Evolutionary conservation across 2,329 filamentous ascomycete genomes (phyloP), one percentile per base, ranked within the genome.

Genomic region (Cladosporium velox): DNA sequence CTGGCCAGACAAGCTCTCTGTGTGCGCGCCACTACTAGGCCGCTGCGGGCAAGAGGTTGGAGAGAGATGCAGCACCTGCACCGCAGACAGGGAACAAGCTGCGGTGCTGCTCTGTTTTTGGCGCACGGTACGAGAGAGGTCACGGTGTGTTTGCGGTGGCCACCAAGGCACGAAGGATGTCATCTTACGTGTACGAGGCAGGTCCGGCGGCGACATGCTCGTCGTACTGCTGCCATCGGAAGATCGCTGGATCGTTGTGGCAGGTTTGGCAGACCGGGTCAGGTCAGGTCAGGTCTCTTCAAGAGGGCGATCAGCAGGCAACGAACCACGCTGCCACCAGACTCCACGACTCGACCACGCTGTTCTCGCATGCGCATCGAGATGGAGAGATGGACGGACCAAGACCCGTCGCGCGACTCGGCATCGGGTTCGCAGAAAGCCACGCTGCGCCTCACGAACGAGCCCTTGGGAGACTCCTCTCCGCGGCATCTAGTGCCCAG

Each of bases 31-130:
- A 35, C 49, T 41, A 35, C 49, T 54, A 55, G 12, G 34, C 32
- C 49, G 60, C 12, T 18, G 52, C 26, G 52, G 52, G 52, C 26
- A 55, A 30, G 28, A 63, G 60, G 35, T 21, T 12, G 10, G 60
- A 24, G 15, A 44, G 49, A 38, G 15, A 63, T 54, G 60, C 47
- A 28, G 32, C 32, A n/a, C 24, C 52, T 55, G 52, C 52, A 55
- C 52, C 26, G 8, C 21, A 30, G n/a, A 34, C 60, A 63, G 49
- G 60, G 60, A 63, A 63, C 38, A 38, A 63, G 60, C 60, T 63
- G 49, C 41, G 4, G 26, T 24, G 12, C 15, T 47, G 44, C 47
- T 62, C 59, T 62, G 30, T 54, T 62, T 62, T 62, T 34, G 59
- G 44, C 28, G 15, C 35, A 15, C 52, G 34, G 35, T 59, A 59